Conservation (phyloP, 2,329 filamentous ascomycete species). For the Aquanectria penicillioides region DNA sequence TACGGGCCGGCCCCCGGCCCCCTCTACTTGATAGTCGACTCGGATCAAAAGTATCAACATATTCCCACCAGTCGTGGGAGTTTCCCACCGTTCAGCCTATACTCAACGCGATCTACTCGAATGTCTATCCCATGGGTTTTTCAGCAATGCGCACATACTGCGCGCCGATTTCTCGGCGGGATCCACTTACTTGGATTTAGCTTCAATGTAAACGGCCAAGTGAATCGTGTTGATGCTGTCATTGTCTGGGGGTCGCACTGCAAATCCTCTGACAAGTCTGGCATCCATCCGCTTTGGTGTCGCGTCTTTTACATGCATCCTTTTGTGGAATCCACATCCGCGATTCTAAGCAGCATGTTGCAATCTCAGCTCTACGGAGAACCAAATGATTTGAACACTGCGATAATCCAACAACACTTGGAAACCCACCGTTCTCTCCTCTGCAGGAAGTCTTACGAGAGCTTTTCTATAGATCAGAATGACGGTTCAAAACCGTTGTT, state of each 20-base stretch:
- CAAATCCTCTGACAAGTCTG: background rate
- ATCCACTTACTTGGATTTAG: constrained; percentile 31
- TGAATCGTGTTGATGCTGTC: background rate
- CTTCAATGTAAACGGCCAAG: background rate
- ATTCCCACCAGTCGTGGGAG: constrained; percentile 16
- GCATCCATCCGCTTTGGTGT: constrained; percentile 25
- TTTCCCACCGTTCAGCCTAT: constrained; percentile 28
- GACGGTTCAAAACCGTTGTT: constrained; percentile 24
- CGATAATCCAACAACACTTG: constrained; percentile 27
- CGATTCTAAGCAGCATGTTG: background rate
- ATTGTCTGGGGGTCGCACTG: constrained; percentile 37
- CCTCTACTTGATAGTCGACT: constrained; percentile 30
- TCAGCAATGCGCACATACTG: constrained; percentile 16
- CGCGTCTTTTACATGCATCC: constrained; percentile 27
- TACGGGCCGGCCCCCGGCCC: constrained; percentile 24
- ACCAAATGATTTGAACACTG: constrained; percentile 7
- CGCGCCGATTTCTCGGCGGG: constrained; percentile 30
- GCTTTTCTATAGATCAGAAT: background rate
- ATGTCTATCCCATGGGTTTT: constrained; percentile 35
- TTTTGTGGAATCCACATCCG: constrained; percentile 19
- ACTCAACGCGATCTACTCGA: constrained; percentile 21
- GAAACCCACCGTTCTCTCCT: constrained; percentile 24
- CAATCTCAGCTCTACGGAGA: constrained; percentile 21
- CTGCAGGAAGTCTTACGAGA: background rate
- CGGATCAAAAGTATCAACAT: background rate